Base-by-base conservation (phyloP, 176 grass and related monocot genomes). In the Dendrocalamus sinicus region DNA sequence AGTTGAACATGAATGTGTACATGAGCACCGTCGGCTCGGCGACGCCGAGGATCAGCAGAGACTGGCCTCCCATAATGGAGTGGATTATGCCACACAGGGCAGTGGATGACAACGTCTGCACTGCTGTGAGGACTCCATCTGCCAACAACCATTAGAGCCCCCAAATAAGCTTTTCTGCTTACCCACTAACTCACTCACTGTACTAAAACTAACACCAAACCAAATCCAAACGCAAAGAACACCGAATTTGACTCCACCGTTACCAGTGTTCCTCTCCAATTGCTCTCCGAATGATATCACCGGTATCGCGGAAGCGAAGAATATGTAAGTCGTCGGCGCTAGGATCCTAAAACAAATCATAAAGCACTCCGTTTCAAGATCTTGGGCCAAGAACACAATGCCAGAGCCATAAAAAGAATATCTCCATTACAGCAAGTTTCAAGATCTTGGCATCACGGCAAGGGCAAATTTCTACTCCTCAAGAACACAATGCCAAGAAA, bases 1-100 rank as follows among this genome's bases (percentile, higher is more conserved):
- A 99, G 71, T 91, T 91, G 72, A 96, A 99, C 97, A 99, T 99
- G 94, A 99, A 99, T 26, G 94, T 99, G 83, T 99, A 99, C 97
- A 99, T 99, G 65, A 99, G 89, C 53, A 99, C 94, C 0, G 97
- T 99, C 14, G 97, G 97, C 37, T 99, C 97, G 13, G 97, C 97
- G 8, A 99, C 97, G 4, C 97, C 97, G 13, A 99, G 90, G 83
- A 99, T 96, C 76, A 99, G 90, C 77, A 99, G 87, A 47, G 97
- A 94, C 41, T 99, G 97, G 1, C 97, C 97, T 72, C 97, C 97
- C 30, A 99, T 81, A 59, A 99, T 50, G n/a, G 97, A 99, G 82
- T 99, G 97, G 55, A 96, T 93, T 76, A 99, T 90, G 48, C 97
- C 97, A 79, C 97, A 99, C 28, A 99, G 48, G 40, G 94, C 94